Evolutionary conservation across 495 filamentous ascomycete genomes (phyloP), one percentile per base, ranked within the genome.

Genomic region (Xylaria telfairii): DNA sequence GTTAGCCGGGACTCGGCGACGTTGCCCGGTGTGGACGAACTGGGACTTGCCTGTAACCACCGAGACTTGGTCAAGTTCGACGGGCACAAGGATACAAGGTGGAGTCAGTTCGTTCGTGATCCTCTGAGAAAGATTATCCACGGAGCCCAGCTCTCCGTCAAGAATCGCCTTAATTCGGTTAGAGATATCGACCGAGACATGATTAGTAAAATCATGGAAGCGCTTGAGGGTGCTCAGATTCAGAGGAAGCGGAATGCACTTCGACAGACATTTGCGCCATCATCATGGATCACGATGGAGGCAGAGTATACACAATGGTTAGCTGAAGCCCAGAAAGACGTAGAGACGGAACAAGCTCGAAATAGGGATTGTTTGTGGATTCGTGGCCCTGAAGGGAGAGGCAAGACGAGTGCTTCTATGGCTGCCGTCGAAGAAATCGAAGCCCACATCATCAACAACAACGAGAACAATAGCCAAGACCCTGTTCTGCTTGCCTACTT

Each of bases 41-140:
- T 74, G 30, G 80, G 79, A 2, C 67, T 82, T 24, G 79, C 76
- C 1, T 68, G 71, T 19, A 80, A 80, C 42, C 80, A 82, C 56
- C 73, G 79, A 21, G 71, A 78, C 26, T 74, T 82, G 8, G 78
- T 80, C 65, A 79, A 80, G 60, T 80, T 80, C 53, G 74, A 81
- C 17, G 73, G 76, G 37, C 72, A 71, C 3, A 81, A 79, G 59
- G 80, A 82, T 47, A 65, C 73, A 0, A 67, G 71, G 41, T 82
- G 74, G 72, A 73, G 64, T 6, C 77, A 78, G 60, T 68, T 77
- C 15, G 77, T 82, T 24, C 74, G 76, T 28, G 74, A 76, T 30
- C 77, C 71, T 0, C 15, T 82, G 30, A 76, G 76, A 65, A 72
- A 42, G 51, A 74, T 82, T 39, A 77, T 80, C 2, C 76, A 80